phyloP scores from a whole-genome alignment of 441 rosid species.

The Erodium trifolium region DNA sequence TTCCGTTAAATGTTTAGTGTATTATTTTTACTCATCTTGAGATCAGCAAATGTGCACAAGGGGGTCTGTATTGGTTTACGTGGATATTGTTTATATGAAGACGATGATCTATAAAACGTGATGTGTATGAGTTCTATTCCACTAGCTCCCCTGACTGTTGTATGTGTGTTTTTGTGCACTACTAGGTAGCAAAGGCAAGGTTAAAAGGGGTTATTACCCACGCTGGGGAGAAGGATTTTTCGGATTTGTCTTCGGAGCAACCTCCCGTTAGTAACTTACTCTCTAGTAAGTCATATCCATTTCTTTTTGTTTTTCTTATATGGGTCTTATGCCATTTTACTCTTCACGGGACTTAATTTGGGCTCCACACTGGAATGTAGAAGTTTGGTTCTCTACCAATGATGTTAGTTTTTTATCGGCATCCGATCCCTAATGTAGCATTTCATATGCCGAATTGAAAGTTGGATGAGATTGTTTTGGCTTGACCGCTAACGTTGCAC shows the following conservation, averaged over 20 bases:
- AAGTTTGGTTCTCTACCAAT: background rate
- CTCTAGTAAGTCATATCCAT: conserved; percentile 44
- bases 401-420: background rate
- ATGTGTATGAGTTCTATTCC: background rate
- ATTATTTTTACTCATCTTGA: background rate
- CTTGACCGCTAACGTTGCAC: background rate
- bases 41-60: conserved; percentile 5
- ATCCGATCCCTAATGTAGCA: background rate
- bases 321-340: conserved; percentile 1
- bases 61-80: conserved; percentile 4
- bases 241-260: conserved; percentile 47
- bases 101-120: background rate
- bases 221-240: conserved; percentile 61
- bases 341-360: conserved; percentile 2
- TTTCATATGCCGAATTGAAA: background rate
- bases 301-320: conserved; percentile 6
- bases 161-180: conserved; percentile 19
- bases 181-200: conserved; percentile 74
- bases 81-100: background rate
- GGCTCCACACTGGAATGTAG: conserved; percentile 5
- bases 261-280: conserved; percentile 49
- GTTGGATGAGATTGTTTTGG: conserved; percentile 1
- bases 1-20: background rate
- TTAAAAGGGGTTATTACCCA: conserved; percentile 61
- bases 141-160: background rate